phyloP scores from a whole-genome alignment of 495 filamentous ascomycete genomes.

The Aspergillus ostianus region DNA sequence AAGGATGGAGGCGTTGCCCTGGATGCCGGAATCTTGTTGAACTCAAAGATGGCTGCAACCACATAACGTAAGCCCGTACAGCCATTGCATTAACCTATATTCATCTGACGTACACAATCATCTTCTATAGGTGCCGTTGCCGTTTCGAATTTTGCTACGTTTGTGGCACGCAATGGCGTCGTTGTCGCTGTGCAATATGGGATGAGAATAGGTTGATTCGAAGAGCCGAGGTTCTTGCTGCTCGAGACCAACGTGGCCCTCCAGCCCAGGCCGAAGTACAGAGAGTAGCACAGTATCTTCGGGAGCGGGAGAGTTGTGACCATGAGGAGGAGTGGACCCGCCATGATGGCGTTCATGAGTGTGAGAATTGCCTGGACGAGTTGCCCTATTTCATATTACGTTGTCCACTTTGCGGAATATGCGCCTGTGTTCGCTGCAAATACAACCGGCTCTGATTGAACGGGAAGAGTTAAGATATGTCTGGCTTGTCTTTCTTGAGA shows the following conservation, averaged over 20 bases:
- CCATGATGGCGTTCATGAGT: constrained; percentile 3
- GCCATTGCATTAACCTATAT: too few relatives aligned
- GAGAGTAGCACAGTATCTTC: constrained; percentile 1
- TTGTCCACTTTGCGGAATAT: constrained; percentile 9
- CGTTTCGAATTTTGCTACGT: constrained; percentile 25
- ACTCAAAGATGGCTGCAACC: constrained; percentile 22
- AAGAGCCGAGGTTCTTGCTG: constrained; percentile 20
- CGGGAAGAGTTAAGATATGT: not conserved
- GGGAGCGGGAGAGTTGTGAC: constrained; percentile 5
- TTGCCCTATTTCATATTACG: constrained; percentile 8
- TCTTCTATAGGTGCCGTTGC: constrained; percentile 13
- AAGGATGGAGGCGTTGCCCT: constrained; percentile 30
- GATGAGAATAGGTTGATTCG: constrained; percentile 31
- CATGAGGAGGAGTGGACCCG: constrained; percentile 6
- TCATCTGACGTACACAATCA: too few relatives aligned
- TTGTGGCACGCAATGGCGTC: constrained; percentile 42
- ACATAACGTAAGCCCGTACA: constrained; percentile 28
- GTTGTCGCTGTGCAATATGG: constrained; percentile 45
- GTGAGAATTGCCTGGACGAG: constrained; percentile 7
- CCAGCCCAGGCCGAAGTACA: not conserved
- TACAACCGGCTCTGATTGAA: constrained; percentile 5
- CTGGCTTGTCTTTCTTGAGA: not conserved
- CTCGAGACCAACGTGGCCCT: constrained; percentile 3
- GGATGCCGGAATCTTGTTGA: constrained; percentile 27
- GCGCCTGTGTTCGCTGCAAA: constrained; percentile 11